Conservation (phyloP, 2,329 filamentous ascomycete species). For the Colletotrichum liaoningense region DNA sequence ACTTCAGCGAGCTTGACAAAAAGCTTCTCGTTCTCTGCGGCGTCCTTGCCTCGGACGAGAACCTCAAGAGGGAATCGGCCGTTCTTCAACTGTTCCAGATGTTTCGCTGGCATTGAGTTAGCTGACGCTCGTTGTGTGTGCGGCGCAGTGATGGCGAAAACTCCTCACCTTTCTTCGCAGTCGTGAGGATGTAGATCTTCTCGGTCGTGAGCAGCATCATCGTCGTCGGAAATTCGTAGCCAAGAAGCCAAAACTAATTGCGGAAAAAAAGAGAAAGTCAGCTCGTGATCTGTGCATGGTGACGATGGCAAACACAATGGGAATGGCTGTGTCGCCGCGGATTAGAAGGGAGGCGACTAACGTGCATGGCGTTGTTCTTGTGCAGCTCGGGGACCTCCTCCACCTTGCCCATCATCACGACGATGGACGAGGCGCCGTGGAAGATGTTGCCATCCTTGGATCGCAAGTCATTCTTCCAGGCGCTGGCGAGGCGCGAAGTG, state of each 20-base stretch:
- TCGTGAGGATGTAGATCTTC: slow-evolving; percentile 91
- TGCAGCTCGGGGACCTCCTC: slow-evolving; percentile 88
- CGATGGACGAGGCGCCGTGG: slow-evolving; percentile 85
- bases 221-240: slow-evolving; percentile 98
- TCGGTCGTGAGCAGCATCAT: slow-evolving; percentile 93
- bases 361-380: slow-evolving; percentile 97
- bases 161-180: slow-evolving; percentile 88
- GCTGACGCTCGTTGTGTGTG: not conserved
- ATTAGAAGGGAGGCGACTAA: slow-evolving; percentile 58
- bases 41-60: slow-evolving; percentile 90
- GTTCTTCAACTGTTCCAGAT: slow-evolving; percentile 90
- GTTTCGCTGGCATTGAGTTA: slow-evolving; percentile 75
- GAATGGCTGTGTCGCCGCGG: slow-evolving; percentile 25
- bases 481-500: slow-evolving; percentile 84
- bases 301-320: not conserved
- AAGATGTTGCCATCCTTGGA: slow-evolving; percentile 80
- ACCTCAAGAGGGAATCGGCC: slow-evolving; percentile 95
- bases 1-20: slow-evolving; percentile 86
- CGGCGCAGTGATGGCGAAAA: not conserved
- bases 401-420: slow-evolving; percentile 94
- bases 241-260: slow-evolving; percentile 91
- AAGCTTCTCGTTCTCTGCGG: slow-evolving; percentile 89
- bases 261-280: slow-evolving; percentile 14
- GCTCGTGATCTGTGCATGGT: not conserved
- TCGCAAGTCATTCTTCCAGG: slow-evolving; percentile 97